phyloP scores from a whole-genome alignment of 1,139 yeast species.

The Candida pseudoviswanathii region DNA sequence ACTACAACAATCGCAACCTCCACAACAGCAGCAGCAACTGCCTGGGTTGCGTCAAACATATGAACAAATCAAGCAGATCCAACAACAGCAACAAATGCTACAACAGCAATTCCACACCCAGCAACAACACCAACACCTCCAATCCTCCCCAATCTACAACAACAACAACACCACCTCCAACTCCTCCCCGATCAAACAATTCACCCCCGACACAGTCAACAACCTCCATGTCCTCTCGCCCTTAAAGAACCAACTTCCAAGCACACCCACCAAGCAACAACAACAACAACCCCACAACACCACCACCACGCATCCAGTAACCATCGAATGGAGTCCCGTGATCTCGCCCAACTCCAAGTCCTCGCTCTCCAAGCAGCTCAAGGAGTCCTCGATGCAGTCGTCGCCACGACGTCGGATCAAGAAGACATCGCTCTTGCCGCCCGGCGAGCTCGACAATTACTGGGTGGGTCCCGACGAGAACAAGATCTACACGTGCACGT shows the following conservation, averaged over 20 bases:
- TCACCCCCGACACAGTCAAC: slow-evolving; percentile 25
- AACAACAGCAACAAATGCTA: slow-evolving; percentile 16
- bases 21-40: slow-evolving; percentile 7
- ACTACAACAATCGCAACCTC: slow-evolving; percentile 3
- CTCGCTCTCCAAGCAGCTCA: slow-evolving; percentile 37
- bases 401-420: slow-evolving; percentile 50
- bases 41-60: slow-evolving; percentile 7
- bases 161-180: slow-evolving; percentile 11
- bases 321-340: slow-evolving; percentile 58
- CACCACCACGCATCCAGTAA: slow-evolving; percentile 2
- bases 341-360: slow-evolving; percentile 48
- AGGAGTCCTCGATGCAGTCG: slow-evolving; percentile 41
- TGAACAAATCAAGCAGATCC: slow-evolving; percentile 10
- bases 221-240: slow-evolving; percentile 40
- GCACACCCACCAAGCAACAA: slow-evolving; percentile 33
- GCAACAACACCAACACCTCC: slow-evolving; percentile 11
- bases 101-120: slow-evolving; percentile 13
- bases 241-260: slow-evolving; percentile 29
- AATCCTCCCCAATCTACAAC: slow-evolving; percentile 27
- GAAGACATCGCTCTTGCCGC: slow-evolving; percentile 77
- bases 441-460: slow-evolving; percentile 85
- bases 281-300: not conserved
- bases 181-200: slow-evolving; percentile 37
- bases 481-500: slow-evolving; percentile 70
- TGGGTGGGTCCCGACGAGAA: slow-evolving; percentile 79